phyloP scores from a whole-genome alignment of 306 rosid species.

The Lagenaria siceraria region DNA sequence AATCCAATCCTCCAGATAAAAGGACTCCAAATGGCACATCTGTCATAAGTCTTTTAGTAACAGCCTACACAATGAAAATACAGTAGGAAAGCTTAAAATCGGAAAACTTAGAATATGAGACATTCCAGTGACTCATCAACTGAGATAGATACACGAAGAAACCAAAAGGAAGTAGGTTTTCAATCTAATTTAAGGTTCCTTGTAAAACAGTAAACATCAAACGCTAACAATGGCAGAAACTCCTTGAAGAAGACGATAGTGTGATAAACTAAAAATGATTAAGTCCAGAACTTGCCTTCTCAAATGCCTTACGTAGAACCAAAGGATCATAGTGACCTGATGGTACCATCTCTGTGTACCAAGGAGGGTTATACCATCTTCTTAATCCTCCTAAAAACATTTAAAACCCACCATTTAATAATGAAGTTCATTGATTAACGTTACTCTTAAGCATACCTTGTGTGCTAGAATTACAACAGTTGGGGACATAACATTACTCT shows the following conservation, averaged over 20 bases:
- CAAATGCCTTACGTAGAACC: slow-evolving; percentile 60
- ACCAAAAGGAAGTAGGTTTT: background rate
- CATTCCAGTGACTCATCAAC: background rate
- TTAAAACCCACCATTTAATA: background rate
- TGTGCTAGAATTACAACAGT: too few relatives aligned
- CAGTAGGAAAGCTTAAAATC: slow-evolving; percentile 5
- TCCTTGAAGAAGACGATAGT: background rate
- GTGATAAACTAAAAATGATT: background rate
- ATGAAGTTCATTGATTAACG: background rate
- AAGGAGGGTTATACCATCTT: slow-evolving; percentile 93
- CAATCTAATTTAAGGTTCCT: background rate
- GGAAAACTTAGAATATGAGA: background rate
- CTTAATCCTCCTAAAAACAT: slow-evolving; percentile 58
- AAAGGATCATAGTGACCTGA: slow-evolving; percentile 58
- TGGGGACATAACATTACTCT: background rate
- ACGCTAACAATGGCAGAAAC: background rate
- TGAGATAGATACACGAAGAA: background rate
- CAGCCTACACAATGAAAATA: slow-evolving; percentile 52
- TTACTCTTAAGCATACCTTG: background rate
- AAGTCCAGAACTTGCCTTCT: slow-evolving; percentile 41
- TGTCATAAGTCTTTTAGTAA: slow-evolving; percentile 88
- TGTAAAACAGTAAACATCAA: background rate
- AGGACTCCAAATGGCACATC: slow-evolving; percentile 98
- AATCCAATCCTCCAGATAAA: slow-evolving; percentile 88
- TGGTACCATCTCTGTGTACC: slow-evolving; percentile 66